Evolutionary conservation across 495 filamentous ascomycete genomes (phyloP).

Genomic region (Oidiodendron maius): DNA sequence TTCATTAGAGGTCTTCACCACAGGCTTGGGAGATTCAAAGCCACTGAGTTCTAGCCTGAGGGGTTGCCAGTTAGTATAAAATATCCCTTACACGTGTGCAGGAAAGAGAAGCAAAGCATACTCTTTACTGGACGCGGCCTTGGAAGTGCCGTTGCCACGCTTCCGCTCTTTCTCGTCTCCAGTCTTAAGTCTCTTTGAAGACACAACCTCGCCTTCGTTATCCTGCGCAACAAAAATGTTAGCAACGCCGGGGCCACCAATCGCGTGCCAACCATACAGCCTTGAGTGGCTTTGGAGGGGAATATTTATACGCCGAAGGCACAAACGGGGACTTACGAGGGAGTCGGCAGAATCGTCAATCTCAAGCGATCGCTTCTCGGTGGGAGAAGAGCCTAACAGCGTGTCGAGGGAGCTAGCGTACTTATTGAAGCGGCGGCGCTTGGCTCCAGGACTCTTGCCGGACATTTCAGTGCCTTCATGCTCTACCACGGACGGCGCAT

Average conservation of each 20-base stretch:
- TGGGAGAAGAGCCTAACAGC: neutral
- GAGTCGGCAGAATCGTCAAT: conserved; percentile 2
- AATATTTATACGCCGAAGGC: too few species aligned
- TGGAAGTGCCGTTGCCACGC: neutral
- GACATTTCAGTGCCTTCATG: conserved; percentile 6
- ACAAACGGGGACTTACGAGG: neutral
- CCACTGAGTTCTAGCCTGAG: too few species aligned
- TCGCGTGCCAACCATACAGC: neutral
- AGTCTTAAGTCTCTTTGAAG: conserved; percentile 11
- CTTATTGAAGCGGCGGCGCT: neutral
- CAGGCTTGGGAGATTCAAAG: too few species aligned
- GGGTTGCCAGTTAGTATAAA: too few species aligned
- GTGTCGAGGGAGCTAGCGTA: neutral
- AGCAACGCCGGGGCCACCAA: neutral
- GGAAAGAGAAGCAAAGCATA: too few species aligned
- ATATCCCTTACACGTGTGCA: too few species aligned
- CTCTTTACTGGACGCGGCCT: neutral
- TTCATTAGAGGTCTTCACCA: too few species aligned
- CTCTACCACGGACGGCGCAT: neutral
- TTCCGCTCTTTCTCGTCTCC: neutral
- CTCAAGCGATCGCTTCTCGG: neutral
- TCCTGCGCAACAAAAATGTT: conserved; percentile 7
- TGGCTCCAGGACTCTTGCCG: conserved; percentile 4
- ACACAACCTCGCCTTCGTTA: conserved; percentile 7
- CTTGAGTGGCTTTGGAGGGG: neutral